Evolutionary conservation across 306 rosid species (phyloP).

Genomic region (Neltuma alba): DNA sequence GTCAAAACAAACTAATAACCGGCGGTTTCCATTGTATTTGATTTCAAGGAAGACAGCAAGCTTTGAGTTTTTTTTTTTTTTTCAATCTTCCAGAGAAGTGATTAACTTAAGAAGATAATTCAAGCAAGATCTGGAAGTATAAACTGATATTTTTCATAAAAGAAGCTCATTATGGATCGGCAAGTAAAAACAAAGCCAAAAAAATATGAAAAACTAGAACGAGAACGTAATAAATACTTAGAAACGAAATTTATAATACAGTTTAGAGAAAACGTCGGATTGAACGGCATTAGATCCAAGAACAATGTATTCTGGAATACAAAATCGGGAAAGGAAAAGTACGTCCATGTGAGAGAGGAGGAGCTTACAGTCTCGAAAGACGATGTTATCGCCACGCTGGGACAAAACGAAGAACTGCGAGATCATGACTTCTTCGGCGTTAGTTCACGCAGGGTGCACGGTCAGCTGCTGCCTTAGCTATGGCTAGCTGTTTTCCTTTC

Average conservation of each 20-base stretch:
- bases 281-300: slow-evolving; percentile 12
- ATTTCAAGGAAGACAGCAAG: slow-evolving; percentile 24
- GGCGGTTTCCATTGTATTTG: neutral
- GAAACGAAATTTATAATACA: neutral
- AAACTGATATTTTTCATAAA: too few relatives aligned
- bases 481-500: neutral
- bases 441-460: neutral
- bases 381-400: slow-evolving; percentile 35
- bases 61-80: neutral
- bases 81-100: neutral
- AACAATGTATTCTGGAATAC: neutral
- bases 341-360: neutral
- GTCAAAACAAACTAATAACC: neutral
- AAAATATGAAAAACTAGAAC: neutral
- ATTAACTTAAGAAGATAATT: neutral
- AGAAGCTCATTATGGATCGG: neutral
- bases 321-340: neutral
- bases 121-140: slow-evolving; percentile 4
- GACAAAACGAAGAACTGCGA: slow-evolving; percentile 34
- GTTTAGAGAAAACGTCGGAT: neutral
- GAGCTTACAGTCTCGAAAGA: slow-evolving; percentile 24
- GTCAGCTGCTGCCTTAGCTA: neutral
- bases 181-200: neutral
- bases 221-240: neutral
- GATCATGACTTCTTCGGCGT: slow-evolving; percentile 21